Base-by-base conservation (phyloP, 2,329 filamentous ascomycete species). In the Clarireedia sp. region DNA sequence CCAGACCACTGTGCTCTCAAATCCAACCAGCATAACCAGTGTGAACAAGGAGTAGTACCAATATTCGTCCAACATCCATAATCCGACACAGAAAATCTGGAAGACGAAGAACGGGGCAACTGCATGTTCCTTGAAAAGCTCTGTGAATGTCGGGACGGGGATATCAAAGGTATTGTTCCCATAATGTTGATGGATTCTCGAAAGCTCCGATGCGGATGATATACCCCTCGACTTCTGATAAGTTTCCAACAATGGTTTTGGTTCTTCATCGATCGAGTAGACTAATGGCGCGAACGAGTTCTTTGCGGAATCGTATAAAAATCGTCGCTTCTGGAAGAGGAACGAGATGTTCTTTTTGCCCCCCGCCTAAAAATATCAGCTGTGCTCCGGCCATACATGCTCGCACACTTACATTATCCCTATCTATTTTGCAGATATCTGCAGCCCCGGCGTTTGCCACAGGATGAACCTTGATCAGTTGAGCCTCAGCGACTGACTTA, bases 31-130 rank as follows among this genome's bases (percentile, higher is more conserved):
- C 95, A 99, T 99, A 75, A 97, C 91, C 21, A 99, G 84, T 0
- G 95, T 99, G 73, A 99, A 99, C 19, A 99, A 82, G 59, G 94
- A 97, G 75, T 99, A 99, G 77, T 99, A 99, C 94, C 95, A 99
- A 75, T 97, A 99, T 74, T 99, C 95, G 69, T 99, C 94, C 69
- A 99, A 76, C 85, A 97, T 89, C 94, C 94, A 99, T 59, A 99
- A 76, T 16, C 94, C 95, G 57, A 99, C 94, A 66, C 95, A 99
- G 77, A 99, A 99, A 59, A 99, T 79, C 77, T 99, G 94, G 75
- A 99, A 99, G 60, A 99, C 91, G 73, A 99, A 99, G 78, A 99
- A 99, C 5, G 94, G 94, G 21, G 95, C 95, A 21, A 99, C 95
- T 23, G 95, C 92, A 71, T 99, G 95, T 73, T 99, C 94, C 72